Percentiles rank a stretch among this genome's conserved stretches.
phyloP scores from a whole-genome alignment of 2,329 filamentous ascomycete species.

The Colletotrichum sansevieriae region DNA sequence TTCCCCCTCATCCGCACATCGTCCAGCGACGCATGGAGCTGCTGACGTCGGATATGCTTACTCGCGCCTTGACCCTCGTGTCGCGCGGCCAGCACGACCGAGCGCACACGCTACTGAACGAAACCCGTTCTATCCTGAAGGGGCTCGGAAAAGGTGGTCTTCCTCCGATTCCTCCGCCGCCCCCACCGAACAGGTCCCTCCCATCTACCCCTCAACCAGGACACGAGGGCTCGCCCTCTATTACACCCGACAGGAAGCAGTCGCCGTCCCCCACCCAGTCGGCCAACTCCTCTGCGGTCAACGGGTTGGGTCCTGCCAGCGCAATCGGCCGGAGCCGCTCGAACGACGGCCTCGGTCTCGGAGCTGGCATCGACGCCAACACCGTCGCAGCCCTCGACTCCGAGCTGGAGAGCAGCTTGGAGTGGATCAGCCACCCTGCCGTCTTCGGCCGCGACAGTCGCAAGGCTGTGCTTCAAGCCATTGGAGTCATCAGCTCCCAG shows the following conservation, averaged over 20 bases:
- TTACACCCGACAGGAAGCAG: constrained; percentile 61
- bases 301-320: constrained; percentile 57
- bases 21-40: constrained; percentile 98
- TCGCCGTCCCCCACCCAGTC: constrained; percentile 56
- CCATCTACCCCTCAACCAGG: constrained; percentile 53
- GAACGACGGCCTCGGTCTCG: constrained; percentile 68
- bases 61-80: constrained; percentile 89
- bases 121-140: constrained; percentile 95
- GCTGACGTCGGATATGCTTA: constrained; percentile 97
- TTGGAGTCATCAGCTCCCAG: constrained; percentile 96
- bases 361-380: constrained; percentile 83
- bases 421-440: constrained; percentile 98
- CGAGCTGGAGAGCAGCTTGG: constrained; percentile 89
- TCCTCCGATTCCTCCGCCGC: constrained; percentile 83
- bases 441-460: constrained; percentile 94
- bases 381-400: constrained; percentile 90
- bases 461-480: constrained; percentile 95
- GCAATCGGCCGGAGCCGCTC: constrained; percentile 66
- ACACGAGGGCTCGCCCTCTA: constrained; percentile 62
- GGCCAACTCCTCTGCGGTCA: constrained; percentile 62
- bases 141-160: constrained; percentile 95
- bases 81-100: constrained; percentile 93
- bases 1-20: constrained; percentile 93
- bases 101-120: constrained; percentile 89
- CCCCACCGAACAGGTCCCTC: constrained; percentile 54